Conservation (phyloP, 2,329 filamentous ascomycete species). For the Rhynchosporium secalis region DNA sequence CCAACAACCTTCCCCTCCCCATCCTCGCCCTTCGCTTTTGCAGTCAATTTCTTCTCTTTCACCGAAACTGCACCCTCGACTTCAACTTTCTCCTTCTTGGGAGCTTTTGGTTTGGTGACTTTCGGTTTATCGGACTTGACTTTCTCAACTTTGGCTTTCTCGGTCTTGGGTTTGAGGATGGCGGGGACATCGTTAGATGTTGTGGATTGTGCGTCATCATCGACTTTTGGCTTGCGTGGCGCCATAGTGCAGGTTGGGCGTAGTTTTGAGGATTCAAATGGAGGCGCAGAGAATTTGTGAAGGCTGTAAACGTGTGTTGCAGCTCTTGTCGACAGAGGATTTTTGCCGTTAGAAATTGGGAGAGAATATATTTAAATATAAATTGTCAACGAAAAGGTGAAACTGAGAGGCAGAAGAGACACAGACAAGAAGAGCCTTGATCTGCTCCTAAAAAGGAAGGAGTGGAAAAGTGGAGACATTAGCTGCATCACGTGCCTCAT, state of each 20-base stretch:
- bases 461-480: background rate
- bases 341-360: background rate
- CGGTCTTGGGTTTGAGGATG: slow-evolving; percentile 28
- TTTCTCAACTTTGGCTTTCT: slow-evolving; percentile 31
- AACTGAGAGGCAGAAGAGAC: background rate
- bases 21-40: slow-evolving; percentile 10
- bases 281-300: too few relatives aligned
- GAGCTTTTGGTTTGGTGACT: slow-evolving; percentile 18
- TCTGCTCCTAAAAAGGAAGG: slow-evolving; percentile 1
- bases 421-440: background rate
- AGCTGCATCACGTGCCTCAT: background rate
- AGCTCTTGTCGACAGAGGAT: too few relatives aligned
- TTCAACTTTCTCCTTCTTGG: slow-evolving; percentile 19
- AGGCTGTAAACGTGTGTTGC: too few relatives aligned
- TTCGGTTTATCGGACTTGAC: slow-evolving; percentile 24
- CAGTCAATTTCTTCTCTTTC: slow-evolving; percentile 12
- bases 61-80: background rate
- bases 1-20: slow-evolving; percentile 5
- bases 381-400: background rate
- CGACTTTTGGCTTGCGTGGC: slow-evolving; percentile 28
- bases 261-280: background rate
- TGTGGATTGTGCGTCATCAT: slow-evolving; percentile 21
- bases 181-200: slow-evolving; percentile 18
- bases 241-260: slow-evolving; percentile 24
- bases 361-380: background rate